phyloP scores from a whole-genome alignment of 345 rosid genomes.

The Citrus sinensis region DVS_A1.0 CM039162.1:5694501-5695000 shows the following conservation, averaged over 20 bases:
- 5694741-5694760: not conserved
- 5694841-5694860: constrained; percentile 30
- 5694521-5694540: not conserved
- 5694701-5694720: not conserved
- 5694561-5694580: not conserved
- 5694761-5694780: not conserved
- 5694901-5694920: constrained; percentile 55
- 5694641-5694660: not conserved
- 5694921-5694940: constrained; percentile 38
- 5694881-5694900: constrained; percentile 54
- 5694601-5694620: not conserved
- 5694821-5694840: not conserved
- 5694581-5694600: not conserved
- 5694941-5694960: not conserved
- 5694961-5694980: not conserved
- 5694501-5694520: not conserved
- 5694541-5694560: not conserved
- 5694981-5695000: constrained; percentile 3
- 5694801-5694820: not conserved
- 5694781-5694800: not conserved
- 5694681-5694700: not conserved
- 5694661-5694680: not conserved
- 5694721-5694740: not conserved
- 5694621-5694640: not conserved
- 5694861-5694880: constrained; percentile 65